Conservation (phyloP, 2,329 filamentous ascomycete genomes). For the Pseudogymnoascus sp. region DNA sequence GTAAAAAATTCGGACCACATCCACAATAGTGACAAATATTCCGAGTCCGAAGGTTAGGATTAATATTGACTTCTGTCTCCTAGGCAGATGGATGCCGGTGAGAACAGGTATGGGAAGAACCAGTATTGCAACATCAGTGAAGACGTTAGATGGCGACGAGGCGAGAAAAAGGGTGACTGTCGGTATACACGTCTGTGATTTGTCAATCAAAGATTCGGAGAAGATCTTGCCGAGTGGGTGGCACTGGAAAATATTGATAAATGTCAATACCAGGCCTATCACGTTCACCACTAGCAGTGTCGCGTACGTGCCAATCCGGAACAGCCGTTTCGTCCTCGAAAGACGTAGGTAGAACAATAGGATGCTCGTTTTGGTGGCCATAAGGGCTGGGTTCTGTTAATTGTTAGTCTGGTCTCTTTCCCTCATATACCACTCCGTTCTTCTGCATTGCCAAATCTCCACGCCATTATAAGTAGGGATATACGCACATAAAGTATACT, state of each 20-base stretch:
- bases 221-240: slow-evolving; percentile 63
- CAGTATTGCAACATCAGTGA: slow-evolving; percentile 78
- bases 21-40: slow-evolving; percentile 76
- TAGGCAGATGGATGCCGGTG: slow-evolving; percentile 72
- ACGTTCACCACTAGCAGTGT: slow-evolving; percentile 70
- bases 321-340: slow-evolving; percentile 64
- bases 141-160: slow-evolving; percentile 80
- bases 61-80: slow-evolving; percentile 77
- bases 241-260: slow-evolving; percentile 83
- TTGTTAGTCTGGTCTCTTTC: not conserved
- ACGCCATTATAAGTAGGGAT: not conserved
- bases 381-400: slow-evolving; percentile 68
- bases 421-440: not conserved
- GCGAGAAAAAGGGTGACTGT: slow-evolving; percentile 59
- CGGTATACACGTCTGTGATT: slow-evolving; percentile 12
- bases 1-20: slow-evolving; percentile 82
- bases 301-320: slow-evolving; percentile 69
- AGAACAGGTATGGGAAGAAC: slow-evolving; percentile 80
- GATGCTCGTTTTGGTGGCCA: slow-evolving; percentile 84
- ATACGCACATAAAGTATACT: slow-evolving; percentile 49
- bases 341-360: slow-evolving; percentile 79
- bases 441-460: not conserved
- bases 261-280: slow-evolving; percentile 67
- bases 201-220: slow-evolving; percentile 25
- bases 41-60: slow-evolving; percentile 78